Percentiles rank a stretch among this genome's conserved stretches.
Evolutionary conservation across 495 filamentous ascomycete genomes (phyloP).

Genomic region (Monascus purpureus): DNA sequence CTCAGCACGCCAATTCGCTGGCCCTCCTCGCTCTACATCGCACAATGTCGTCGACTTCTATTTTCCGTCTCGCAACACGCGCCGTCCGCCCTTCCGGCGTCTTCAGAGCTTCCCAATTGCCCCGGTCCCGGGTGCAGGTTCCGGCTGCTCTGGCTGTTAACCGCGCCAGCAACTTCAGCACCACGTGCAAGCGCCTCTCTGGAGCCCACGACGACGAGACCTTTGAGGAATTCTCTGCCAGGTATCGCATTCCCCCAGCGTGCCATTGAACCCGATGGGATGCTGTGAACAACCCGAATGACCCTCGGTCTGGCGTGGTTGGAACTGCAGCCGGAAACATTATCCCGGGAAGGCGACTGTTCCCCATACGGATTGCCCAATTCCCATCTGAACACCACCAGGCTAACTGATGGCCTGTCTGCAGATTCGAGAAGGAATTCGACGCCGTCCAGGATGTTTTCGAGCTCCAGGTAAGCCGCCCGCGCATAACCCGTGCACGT

Average conservation of each 20-base stretch:
- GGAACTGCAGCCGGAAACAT: too few relatives aligned
- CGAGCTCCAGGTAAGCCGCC: slow-evolving; percentile 83
- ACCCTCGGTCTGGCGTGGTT: slow-evolving; percentile 1
- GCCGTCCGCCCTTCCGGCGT: slow-evolving; percentile 47
- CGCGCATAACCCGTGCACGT: neutral
- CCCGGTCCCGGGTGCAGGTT: slow-evolving; percentile 42
- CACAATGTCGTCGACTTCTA: slow-evolving; percentile 49
- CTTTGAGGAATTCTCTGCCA: slow-evolving; percentile 96
- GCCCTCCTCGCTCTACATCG: slow-evolving; percentile 16
- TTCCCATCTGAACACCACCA: too few relatives aligned
- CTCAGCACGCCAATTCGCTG: slow-evolving; percentile 18
- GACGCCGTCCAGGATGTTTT: slow-evolving; percentile 96
- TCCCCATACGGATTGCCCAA: too few relatives aligned
- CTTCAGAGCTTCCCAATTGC: slow-evolving; percentile 42
- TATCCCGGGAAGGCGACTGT: too few relatives aligned
- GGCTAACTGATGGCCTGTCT: slow-evolving; percentile 20
- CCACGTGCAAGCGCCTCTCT: slow-evolving; percentile 41
- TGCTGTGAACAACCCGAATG: too few relatives aligned
- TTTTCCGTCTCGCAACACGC: slow-evolving; percentile 59
- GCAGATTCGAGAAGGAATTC: slow-evolving; percentile 98
- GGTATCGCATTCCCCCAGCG: slow-evolving; percentile 59
- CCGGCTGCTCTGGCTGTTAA: slow-evolving; percentile 35
- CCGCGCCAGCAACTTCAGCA: slow-evolving; percentile 53
- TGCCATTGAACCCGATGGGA: slow-evolving; percentile 21
- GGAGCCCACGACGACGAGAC: slow-evolving; percentile 72